Conservation (phyloP, 2,329 filamentous ascomycete genomes). For the Myriosclerotinia curreyana region DNA sequence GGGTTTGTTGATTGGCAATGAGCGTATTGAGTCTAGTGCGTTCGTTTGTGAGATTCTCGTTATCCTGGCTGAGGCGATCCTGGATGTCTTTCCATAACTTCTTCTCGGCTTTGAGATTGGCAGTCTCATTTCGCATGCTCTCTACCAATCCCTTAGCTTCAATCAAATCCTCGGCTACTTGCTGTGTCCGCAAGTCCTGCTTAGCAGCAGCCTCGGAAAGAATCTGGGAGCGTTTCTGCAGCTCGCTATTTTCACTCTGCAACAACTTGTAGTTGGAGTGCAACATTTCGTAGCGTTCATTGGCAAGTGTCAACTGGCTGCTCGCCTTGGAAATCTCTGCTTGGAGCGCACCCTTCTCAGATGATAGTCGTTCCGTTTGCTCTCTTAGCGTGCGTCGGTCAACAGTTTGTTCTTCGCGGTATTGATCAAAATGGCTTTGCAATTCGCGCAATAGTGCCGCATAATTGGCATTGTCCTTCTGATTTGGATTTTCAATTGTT, state of each 20-base stretch:
- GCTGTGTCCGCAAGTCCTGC: slow-evolving; percentile 85
- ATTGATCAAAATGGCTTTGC: slow-evolving; percentile 84
- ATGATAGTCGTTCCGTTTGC: slow-evolving; percentile 76
- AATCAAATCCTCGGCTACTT: slow-evolving; percentile 88
- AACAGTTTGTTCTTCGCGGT: slow-evolving; percentile 78
- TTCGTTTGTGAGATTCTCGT: slow-evolving; percentile 79
- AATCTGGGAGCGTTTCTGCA: slow-evolving; percentile 76
- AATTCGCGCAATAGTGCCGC: slow-evolving; percentile 79
- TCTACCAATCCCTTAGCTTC: slow-evolving; percentile 80
- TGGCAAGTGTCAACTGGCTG: slow-evolving; percentile 77
- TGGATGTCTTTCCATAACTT: slow-evolving; percentile 93
- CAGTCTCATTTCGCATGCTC: slow-evolving; percentile 83
- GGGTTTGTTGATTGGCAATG: slow-evolving; percentile 77
- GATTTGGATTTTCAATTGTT: slow-evolving; percentile 55
- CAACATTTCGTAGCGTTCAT: slow-evolving; percentile 83
- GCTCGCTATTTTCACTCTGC: slow-evolving; percentile 78
- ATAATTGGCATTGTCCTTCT: slow-evolving; percentile 64
- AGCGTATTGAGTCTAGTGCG: slow-evolving; percentile 79
- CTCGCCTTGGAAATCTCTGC: slow-evolving; percentile 75
- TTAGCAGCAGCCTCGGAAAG: slow-evolving; percentile 82
- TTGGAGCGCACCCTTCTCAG: slow-evolving; percentile 79
- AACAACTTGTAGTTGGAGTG: slow-evolving; percentile 82
- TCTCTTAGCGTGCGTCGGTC: slow-evolving; percentile 80
- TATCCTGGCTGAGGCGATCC: slow-evolving; percentile 81
- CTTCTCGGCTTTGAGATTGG: slow-evolving; percentile 93